Base-by-base conservation (phyloP, 768 basidiomycete genomes). In the Pleurotus citrinopileatus region DNA sequence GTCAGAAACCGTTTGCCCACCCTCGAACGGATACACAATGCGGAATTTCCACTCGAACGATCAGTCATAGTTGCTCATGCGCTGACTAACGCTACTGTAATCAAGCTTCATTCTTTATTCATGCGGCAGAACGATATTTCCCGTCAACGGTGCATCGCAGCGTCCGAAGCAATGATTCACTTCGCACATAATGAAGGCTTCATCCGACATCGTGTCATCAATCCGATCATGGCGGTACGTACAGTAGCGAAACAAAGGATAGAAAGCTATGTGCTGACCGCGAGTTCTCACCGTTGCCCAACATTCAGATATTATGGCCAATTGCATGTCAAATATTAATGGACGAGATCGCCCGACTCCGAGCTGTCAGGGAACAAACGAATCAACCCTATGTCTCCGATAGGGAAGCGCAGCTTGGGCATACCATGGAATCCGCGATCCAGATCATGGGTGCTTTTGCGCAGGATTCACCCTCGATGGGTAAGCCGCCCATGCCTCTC, bases 221-320 rank as follows among this genome's bases (percentile, higher is more conserved):
- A 76, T 62, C 76, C 79, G 10, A 76, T 81, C 28, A 74, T 79
- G 72, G 77, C 74, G 19, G 79, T 81, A 64, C 63, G 78, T 72
- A n/a, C n/a, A n/a, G n/a, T n/a, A n/a, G n/a, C n/a, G n/a, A n/a
- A n/a, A n/a, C n/a, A n/a, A n/a, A n/a, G n/a, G n/a, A n/a, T n/a
- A n/a, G n/a, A n/a, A n/a, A n/a, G n/a, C n/a, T n/a, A n/a, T 20
- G 2, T 42, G 40, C 42, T 34, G 32, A 12, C 19, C 27, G 20
- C 23, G n/a, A 23, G 28, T 22, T 42, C 56, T 54, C 25, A 58
- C 20, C 23, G 42, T 20, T 53, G 6, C 17, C 42, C 48, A 55
- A 50, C 55, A 3, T 50, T 25, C 55, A 79, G 77, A 75, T 73
- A 2, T 60, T 79, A 5, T 79, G 76, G 76, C 70, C 71, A 63